phyloP scores from a whole-genome alignment of 179 eudicot species.

The Sideroxylon spinosum region DNA sequence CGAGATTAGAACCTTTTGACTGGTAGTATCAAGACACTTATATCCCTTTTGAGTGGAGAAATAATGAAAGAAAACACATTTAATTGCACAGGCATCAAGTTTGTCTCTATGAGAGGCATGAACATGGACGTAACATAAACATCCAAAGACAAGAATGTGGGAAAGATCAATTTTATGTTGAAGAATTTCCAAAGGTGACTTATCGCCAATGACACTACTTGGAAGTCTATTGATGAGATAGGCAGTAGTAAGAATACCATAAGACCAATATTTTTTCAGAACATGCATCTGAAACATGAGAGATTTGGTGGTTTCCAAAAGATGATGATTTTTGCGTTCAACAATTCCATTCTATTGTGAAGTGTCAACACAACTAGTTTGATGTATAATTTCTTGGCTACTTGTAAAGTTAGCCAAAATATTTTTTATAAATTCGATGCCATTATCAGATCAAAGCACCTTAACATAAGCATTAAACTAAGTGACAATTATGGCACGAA shows the following conservation, averaged over 20 bases:
- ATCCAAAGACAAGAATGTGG: not conserved
- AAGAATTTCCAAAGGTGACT: not conserved
- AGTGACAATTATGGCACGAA: not conserved
- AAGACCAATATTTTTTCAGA: not conserved
- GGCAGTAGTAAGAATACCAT: not conserved
- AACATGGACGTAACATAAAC: not conserved
- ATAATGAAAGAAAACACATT: no score
- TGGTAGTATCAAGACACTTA: not conserved
- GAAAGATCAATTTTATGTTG: not conserved
- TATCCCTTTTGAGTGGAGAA: no score
- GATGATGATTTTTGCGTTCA: not conserved
- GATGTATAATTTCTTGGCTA: not conserved
- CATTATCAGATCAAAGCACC: not conserved
- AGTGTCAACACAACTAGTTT: not conserved
- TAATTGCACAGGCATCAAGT: no score
- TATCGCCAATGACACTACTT: no score
- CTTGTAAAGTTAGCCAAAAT: not conserved
- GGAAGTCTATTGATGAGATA: not conserved
- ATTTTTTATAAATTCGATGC: not conserved
- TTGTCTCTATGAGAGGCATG: no score
- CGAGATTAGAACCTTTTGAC: not conserved
- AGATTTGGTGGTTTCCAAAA: not conserved
- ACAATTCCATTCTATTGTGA: not conserved
- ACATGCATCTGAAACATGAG: not conserved
- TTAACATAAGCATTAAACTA: not conserved